phyloP scores from a whole-genome alignment of 305 asterid species.

The Fraxinus greggii region DNA sequence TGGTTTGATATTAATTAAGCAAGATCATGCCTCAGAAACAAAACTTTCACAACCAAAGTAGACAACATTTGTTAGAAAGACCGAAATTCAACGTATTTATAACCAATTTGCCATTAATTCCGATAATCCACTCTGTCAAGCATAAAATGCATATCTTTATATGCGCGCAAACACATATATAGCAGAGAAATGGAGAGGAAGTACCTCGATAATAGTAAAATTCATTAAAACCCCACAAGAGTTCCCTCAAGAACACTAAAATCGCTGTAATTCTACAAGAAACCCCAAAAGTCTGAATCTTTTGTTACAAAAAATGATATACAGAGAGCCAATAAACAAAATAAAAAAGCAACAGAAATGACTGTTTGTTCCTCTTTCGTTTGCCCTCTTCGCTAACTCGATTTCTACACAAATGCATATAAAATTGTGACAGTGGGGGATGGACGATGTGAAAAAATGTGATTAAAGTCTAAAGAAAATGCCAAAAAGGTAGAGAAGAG shows the following conservation, averaged over 20 bases:
- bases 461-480: neutral
- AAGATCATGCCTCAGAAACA: neutral
- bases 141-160: neutral
- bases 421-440: neutral
- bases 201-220: constrained; percentile 10
- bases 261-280: neutral
- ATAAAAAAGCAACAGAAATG: constrained; percentile 20
- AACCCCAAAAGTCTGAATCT: constrained; percentile 16
- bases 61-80: neutral
- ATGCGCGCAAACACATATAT: neutral
- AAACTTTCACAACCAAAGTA: neutral
- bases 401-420: neutral
- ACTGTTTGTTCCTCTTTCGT: neutral
- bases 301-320: neutral
- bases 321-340: neutral
- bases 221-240: neutral
- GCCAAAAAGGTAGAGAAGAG: constrained; percentile 7
- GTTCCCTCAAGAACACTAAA: constrained; percentile 2
- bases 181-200: neutral
- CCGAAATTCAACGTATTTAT: neutral
- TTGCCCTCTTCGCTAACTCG: constrained; percentile 20
- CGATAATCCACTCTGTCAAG: constrained; percentile 3
- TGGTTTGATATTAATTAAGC: neutral
- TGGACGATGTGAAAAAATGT: neutral
- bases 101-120: neutral